Percentiles rank a stretch among this genome's conserved stretches.
phyloP scores from a whole-genome alignment of 108 stramenopile genomes.

The Halocafeteria seosinensis region DNA sequence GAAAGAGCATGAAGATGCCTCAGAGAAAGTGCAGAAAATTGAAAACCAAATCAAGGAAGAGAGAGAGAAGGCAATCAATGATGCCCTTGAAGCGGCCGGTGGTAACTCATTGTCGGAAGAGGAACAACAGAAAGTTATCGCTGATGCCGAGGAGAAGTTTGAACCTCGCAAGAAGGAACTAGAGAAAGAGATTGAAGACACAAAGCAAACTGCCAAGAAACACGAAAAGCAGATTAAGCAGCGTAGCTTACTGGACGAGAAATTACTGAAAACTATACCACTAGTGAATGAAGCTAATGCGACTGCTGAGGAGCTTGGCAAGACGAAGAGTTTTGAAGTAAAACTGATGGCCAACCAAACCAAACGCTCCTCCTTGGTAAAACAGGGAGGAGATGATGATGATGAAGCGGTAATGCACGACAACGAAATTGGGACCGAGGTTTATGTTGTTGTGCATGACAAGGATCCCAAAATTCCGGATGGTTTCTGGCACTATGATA shows the following conservation, averaged over 20 bases:
- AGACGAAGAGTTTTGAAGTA: constrained; percentile 4
- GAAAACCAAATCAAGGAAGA: constrained; percentile 12
- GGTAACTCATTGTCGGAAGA: neutral
- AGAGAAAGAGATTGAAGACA: constrained; percentile 11
- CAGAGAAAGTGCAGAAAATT: constrained; percentile 3
- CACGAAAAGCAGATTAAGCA: constrained; percentile 15
- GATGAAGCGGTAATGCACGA: constrained; percentile 5
- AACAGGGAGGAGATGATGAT: neutral
- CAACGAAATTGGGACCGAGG: constrained; percentile 6
- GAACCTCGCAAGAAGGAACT: constrained; percentile 11
- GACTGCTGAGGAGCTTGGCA: constrained; percentile 15
- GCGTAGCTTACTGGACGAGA: constrained; percentile 9
- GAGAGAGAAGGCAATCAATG: constrained; percentile 1
- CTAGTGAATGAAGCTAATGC: constrained; percentile 23
- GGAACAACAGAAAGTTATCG: constrained; percentile 4
- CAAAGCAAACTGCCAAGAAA: neutral
- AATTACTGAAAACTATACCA: constrained; percentile 19
- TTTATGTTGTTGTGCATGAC: constrained; percentile 10
- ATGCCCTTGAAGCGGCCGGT: constrained; percentile 7
- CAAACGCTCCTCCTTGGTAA: neutral
- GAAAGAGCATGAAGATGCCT: constrained; percentile 4
- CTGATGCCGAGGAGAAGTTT: neutral
- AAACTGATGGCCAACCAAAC: constrained; percentile 10
- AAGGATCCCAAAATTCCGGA: neutral
- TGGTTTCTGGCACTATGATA: constrained; percentile 4